These are phyloP conservation scores for Apiospora koreana DNA, from an alignment of 2,329 filamentous ascomycete species.

Conservation along the genomic window DNA sequence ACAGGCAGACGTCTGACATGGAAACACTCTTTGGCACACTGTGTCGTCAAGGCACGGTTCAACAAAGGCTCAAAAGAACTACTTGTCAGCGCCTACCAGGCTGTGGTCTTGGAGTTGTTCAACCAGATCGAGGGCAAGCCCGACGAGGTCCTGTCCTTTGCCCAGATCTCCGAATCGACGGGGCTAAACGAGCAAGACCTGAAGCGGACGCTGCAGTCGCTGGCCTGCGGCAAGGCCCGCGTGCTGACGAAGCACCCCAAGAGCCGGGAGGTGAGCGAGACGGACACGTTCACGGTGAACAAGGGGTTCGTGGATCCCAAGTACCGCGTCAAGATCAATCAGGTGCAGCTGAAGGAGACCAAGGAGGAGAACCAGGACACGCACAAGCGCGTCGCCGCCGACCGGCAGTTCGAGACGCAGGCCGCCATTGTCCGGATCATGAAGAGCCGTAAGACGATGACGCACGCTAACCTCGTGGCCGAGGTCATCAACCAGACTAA, in stretches of 20 bases:
- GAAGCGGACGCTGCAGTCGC: constrained; percentile 87
- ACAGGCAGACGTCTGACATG: constrained; percentile 83
- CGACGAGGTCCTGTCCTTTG: constrained; percentile 70
- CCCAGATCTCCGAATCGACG: constrained; percentile 73
- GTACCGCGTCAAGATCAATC: constrained; percentile 95
- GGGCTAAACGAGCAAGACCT: constrained; percentile 77
- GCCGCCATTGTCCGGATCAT: constrained; percentile 96
- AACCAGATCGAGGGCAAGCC: constrained; percentile 61
- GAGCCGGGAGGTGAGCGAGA: constrained; percentile 74
- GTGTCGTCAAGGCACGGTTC: constrained; percentile 80
- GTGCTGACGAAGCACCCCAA: constrained; percentile 85
- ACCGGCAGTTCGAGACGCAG: constrained; percentile 94
- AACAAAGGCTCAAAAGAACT: constrained; percentile 82
- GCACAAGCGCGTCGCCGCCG: constrained; percentile 84
- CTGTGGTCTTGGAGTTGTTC: constrained; percentile 87
- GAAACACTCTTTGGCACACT: constrained; percentile 93
- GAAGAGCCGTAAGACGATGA: constrained; percentile 89
- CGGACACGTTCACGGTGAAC: constrained; percentile 87
- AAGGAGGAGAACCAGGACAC: constrained; percentile 93
- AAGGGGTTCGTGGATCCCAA: constrained; percentile 75
- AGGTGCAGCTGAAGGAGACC: constrained; percentile 96
- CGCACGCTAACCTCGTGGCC: constrained; percentile 81
- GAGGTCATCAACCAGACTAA: constrained; percentile 92
- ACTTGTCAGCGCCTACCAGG: constrained; percentile 88
- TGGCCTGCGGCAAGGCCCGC: constrained; percentile 86